Conservation (phyloP, 345 rosid genomes). For the Ceriops zippeliana region DNA sequence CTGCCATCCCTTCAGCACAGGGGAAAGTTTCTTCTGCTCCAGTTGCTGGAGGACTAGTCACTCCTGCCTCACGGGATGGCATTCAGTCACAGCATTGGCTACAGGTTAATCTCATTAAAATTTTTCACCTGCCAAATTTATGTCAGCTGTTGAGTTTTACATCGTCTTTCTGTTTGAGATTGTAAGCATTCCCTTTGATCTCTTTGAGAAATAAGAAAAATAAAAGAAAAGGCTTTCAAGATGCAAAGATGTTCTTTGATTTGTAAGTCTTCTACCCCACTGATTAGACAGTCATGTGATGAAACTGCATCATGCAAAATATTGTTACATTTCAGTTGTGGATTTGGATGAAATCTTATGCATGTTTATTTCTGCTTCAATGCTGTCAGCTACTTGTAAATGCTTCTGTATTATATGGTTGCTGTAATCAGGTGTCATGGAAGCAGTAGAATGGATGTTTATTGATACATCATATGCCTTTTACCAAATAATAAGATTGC, state of each 20-base stretch:
- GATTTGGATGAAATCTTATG: neutral
- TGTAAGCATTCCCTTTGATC: too few relatives aligned
- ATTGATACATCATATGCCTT: too few relatives aligned
- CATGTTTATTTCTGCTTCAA: neutral
- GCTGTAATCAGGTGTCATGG: neutral
- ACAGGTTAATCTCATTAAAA: constrained; percentile 41
- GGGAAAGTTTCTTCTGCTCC: constrained; percentile 71
- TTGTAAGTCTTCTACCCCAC: neutral
- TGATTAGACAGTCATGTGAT: neutral
- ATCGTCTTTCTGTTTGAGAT: too few relatives aligned
- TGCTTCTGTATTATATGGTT: neutral
- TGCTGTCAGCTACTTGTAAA: neutral
- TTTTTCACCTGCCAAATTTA: too few relatives aligned
- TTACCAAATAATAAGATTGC: too few relatives aligned
- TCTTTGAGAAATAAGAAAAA: too few relatives aligned
- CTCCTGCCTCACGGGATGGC: constrained; percentile 63
- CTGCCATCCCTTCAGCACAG: constrained; percentile 53
- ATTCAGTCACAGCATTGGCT: constrained; percentile 80
- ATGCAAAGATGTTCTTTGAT: too few relatives aligned
- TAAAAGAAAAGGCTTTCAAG: too few relatives aligned
- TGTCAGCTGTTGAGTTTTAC: too few relatives aligned
- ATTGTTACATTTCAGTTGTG: neutral
- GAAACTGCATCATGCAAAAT: neutral
- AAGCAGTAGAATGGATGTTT: neutral
- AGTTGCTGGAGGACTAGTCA: constrained; percentile 58